Base-by-base conservation (phyloP, 495 filamentous ascomycete species). In the Penicillium riverlandense region DNA sequence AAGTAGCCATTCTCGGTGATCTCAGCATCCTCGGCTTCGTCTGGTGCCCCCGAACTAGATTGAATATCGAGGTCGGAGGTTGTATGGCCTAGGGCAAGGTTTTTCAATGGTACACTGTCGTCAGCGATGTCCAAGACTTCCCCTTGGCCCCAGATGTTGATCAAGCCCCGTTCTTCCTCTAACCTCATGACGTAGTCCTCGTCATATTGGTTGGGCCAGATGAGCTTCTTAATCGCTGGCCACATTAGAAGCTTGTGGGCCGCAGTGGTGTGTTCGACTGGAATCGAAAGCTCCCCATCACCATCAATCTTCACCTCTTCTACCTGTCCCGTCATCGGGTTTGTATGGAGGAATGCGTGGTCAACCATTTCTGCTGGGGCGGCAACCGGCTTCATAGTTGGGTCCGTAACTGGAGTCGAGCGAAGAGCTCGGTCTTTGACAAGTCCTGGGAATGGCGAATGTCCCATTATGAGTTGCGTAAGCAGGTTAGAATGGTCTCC, bases 241-340 rank as follows among this genome's bases (percentile, higher is more conserved):
- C 83, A 88, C 40, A 78, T 74, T n/a, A 90, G 69, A 11, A 94
- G 65, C 41, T 85, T 77, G 33, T 89, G 85, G 1, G 89, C 88
- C 22, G 85, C 79, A 0, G 88, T 94, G 2, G 85, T 88, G 55
- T 95, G 89, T 32, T 88, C 84, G 6, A 77, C 70, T 0, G 84
- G 84, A 38, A 94, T 85, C 4, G 79, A 77, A n/a, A 81, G 71
- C 27, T 76, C 72, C 37, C 75, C 77, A 33, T 70, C 65, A 11
- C 63, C 54, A 9, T 58, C 58, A 14, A 36, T 40, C 22, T 22
- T 22, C 6, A 22, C 22, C 22, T 22, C 22, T 22, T 22, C 22
- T 6, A 22, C 22, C 22, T 22, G 22, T 4, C 22, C 22, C 4
- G 22, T 22, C 22, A 22, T 22, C 22, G 22, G 22, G 6, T 22